Evolutionary conservation across 177 flowering plant genomes (phyloP), one percentile per base, ranked within the genome.

Genomic region (Vitis hybrid): DNA sequence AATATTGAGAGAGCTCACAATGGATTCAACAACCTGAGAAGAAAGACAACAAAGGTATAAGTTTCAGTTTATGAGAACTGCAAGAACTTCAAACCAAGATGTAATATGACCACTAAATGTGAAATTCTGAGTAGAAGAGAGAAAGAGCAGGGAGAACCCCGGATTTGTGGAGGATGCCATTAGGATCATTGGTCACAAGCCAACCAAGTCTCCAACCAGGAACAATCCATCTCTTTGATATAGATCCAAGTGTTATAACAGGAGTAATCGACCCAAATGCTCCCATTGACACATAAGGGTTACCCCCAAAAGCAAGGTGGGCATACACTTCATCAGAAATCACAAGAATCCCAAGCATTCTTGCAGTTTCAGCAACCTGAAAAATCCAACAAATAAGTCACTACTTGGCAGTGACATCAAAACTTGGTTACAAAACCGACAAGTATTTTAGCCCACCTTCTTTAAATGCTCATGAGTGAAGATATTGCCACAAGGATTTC

Each of bases 181-280:
- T 72, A 3, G 81, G 82, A 77, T 83, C 88, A 67, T 17, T 69
- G 11, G 77, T 78, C 17, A 72, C 87, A 15, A 86, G 52, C 89
- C 89, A 86, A 56, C 89, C 90, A 69, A 84, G 72, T 64, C 88
- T 63, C 90, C 90, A 86, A 24, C 89, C 87, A 61, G 89, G 87
- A 57, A 84, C 87, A 49, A 74, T 35, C 86, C 87, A 82, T 74
- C 84, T 78, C 75, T 86, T 87, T n/a, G 91, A 87, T 49, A 87
- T 61, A n/a, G 88, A 76, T 7, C 91, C 85, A 18, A 86, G 59
- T 9, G 89, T 84, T 2, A 86, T 15, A 21, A 84, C 83, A 13
- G 88, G 88, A 9, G 65, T 79, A 63, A 79, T 77, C 54, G 86
- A 81, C 46, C 80, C 83, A 70, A 84, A 86, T 7, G 65, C 74